Evolutionary conservation across 2,329 filamentous ascomycete genomes (phyloP).

Genomic region (Drechslera avenae): DNA sequence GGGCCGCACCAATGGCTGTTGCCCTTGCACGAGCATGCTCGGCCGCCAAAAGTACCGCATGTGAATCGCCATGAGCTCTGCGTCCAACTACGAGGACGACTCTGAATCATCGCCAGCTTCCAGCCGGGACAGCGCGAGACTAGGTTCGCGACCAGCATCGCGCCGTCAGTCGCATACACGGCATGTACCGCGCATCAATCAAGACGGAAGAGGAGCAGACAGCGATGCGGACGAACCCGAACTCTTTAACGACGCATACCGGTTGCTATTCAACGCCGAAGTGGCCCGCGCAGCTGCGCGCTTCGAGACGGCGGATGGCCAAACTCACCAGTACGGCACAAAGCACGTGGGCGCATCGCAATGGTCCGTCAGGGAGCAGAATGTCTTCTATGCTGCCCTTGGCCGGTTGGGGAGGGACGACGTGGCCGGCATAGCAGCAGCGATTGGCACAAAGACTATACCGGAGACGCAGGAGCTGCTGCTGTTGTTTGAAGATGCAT

Average conservation of each 20-base stretch:
- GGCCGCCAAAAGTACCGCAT: neutral
- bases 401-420: conserved; percentile 68
- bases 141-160: conserved; percentile 6
- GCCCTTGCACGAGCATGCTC: neutral
- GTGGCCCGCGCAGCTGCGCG: conserved; percentile 27
- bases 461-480: conserved; percentile 76
- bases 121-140: conserved; percentile 4
- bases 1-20: conserved; percentile 20
- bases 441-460: conserved; percentile 72
- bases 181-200: conserved; percentile 20
- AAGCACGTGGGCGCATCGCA: conserved; percentile 69
- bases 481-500: conserved; percentile 61
- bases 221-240: conserved; percentile 5
- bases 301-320: conserved; percentile 14
- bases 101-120: conserved; percentile 2
- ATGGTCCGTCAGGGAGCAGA: conserved; percentile 77
- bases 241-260: conserved; percentile 55
- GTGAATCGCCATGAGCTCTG: conserved; percentile 23
- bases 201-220: no score
- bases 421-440: conserved; percentile 64
- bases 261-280: conserved; percentile 41
- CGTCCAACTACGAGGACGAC: conserved; percentile 12
- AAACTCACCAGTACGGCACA: conserved; percentile 34
- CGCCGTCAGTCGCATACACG: conserved; percentile 21
- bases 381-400: conserved; percentile 69